Conservation (phyloP, 2,329 filamentous ascomycete genomes). For the Dactylellina cionopaga region DNA sequence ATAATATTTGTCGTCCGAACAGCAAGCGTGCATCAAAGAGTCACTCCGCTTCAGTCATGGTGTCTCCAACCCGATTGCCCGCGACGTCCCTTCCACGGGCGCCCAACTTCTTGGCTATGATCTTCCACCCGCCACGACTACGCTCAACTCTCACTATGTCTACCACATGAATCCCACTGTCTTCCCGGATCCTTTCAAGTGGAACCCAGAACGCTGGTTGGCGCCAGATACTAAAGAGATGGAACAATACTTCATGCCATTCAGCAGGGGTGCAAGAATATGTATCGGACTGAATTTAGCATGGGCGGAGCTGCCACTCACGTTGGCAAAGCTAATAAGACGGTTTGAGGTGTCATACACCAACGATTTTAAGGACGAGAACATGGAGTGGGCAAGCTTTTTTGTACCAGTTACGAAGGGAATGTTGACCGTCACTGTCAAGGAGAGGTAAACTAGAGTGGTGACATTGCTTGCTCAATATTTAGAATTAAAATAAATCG, state of each 20-base stretch:
- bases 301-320: constrained; percentile 20
- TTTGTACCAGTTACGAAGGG: constrained; percentile 18
- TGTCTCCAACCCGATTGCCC: constrained; percentile 1
- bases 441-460: too few species aligned
- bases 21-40: constrained; percentile 38
- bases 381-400: constrained; percentile 19
- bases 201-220: constrained; percentile 35
- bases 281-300: constrained; percentile 46
- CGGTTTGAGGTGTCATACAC: constrained; percentile 17
- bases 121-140: constrained; percentile 12
- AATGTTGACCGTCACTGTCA: constrained; percentile 12
- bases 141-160: constrained; percentile 7
- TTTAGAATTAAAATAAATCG: too few species aligned
- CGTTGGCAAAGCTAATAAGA: constrained; percentile 20
- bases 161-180: constrained; percentile 31
- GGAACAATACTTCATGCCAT: constrained; percentile 42
- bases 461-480: too few species aligned
- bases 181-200: constrained; percentile 30
- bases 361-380: constrained; percentile 22
- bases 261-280: constrained; percentile 18
- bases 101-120: constrained; percentile 11
- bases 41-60: constrained; percentile 24
- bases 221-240: constrained; percentile 18
- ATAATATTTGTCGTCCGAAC: not conserved
- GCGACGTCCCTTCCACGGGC: constrained; percentile 13